Percentiles rank a stretch among this genome's conserved stretches.
These are phyloP conservation scores for Capsicum baccatum DNA, from an alignment of 257 asterid species.

Conservation along the genomic window DNA sequence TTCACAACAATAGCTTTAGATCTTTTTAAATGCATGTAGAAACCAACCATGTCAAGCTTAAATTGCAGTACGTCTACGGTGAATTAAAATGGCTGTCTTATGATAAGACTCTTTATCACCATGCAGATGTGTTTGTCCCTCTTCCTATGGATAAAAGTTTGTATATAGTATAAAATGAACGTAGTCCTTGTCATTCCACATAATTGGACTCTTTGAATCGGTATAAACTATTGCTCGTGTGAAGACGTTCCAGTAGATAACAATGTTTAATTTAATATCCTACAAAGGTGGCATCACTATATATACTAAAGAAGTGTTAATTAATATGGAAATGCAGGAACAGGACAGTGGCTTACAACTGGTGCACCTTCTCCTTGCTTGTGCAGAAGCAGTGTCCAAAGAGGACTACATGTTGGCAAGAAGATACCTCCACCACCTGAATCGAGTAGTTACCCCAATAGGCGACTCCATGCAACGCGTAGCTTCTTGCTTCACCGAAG, in stretches of 20 bases:
- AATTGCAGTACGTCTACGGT: background rate
- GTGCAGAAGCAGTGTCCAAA: constrained; percentile 86
- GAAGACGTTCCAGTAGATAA: background rate
- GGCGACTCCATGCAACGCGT: constrained; percentile 95
- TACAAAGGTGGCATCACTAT: background rate
- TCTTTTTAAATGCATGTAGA: background rate
- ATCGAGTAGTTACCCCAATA: constrained; percentile 62
- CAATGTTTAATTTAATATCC: background rate
- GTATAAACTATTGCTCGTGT: background rate
- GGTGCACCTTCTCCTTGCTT: constrained; percentile 79
- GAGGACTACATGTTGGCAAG: constrained; percentile 86
- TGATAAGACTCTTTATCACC: background rate
- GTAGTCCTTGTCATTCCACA: background rate
- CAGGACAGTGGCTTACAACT: constrained; percentile 78
- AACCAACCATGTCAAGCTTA: constrained; percentile 9
- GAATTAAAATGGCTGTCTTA: background rate
- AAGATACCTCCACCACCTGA: constrained; percentile 73
- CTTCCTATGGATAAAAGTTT: background rate
- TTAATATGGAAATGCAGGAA: constrained; percentile 45
- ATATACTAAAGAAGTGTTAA: background rate
- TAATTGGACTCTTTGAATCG: constrained; percentile 21
- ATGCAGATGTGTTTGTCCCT: background rate
- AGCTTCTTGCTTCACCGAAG: constrained; percentile 78
- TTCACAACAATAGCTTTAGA: background rate
- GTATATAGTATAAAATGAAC: background rate